Conservation (phyloP, 768 basidiomycete species). For the Phlebiopsis flavidoalba region DNA sequence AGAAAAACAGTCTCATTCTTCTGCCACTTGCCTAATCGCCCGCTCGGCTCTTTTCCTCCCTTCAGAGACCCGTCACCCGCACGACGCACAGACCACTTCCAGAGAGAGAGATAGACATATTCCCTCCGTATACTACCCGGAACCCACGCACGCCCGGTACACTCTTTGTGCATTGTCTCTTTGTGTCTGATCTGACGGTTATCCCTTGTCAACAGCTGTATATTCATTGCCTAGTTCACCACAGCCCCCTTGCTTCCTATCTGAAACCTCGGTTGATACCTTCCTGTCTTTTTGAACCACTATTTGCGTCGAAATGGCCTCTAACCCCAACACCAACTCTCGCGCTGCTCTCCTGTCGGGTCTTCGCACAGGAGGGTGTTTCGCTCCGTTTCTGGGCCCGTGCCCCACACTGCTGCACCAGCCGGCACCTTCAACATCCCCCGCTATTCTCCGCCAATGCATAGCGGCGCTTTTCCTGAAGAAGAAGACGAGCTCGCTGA, state of each 20-base stretch:
- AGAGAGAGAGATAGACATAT: conserved; percentile 24
- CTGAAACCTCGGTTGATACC: conserved; percentile 11
- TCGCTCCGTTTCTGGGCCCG: conserved; percentile 56
- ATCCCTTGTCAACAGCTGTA: conserved; percentile 23
- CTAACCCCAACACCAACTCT: conserved; percentile 37
- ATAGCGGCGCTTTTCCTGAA: conserved; percentile 39
- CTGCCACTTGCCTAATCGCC: conserved; percentile 26
- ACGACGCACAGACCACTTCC: conserved; percentile 14
- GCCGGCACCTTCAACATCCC: conserved; percentile 59
- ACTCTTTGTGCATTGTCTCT: background rate
- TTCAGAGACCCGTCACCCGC: conserved; percentile 14
- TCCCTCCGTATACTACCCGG: conserved; percentile 8
- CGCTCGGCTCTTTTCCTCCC: conserved; percentile 19
- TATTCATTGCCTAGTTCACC: conserved; percentile 22
- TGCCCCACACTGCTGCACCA: conserved; percentile 69
- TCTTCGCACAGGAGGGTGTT: conserved; percentile 89
- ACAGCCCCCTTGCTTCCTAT: conserved; percentile 16
- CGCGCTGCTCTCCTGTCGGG: conserved; percentile 85
- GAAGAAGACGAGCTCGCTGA: conserved; percentile 60
- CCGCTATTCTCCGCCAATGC: conserved; percentile 43
- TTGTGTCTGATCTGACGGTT: background rate
- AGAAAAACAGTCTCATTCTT: conserved; percentile 12
- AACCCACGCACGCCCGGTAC: conserved; percentile 6
- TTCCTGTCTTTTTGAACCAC: conserved; percentile 11
- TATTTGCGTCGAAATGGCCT: conserved; percentile 33